Evolutionary conservation across 306 rosid genomes (phyloP).

Genomic region (Myrica gale): DNA sequence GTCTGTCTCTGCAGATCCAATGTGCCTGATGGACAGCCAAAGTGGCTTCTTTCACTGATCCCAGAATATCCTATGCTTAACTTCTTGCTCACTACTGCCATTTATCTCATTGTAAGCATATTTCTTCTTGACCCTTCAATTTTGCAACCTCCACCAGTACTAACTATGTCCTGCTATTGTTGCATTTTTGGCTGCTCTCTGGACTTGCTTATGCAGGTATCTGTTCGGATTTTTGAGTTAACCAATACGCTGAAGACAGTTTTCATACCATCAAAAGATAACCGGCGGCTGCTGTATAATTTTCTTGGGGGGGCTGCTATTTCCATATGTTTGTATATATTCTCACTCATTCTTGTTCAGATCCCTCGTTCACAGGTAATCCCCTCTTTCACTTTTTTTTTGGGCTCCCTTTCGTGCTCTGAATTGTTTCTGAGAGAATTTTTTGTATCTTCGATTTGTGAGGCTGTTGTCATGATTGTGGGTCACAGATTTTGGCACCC

Average conservation of each 20-base stretch:
- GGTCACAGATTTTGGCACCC: neutral
- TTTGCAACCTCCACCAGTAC: conserved; percentile 18
- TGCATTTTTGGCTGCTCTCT: conserved; percentile 29
- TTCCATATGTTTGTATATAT: conserved; percentile 49
- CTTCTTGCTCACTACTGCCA: conserved; percentile 90
- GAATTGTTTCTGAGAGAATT: neutral
- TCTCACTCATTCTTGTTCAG: neutral
- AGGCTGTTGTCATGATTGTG: neutral
- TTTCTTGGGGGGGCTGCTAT: conserved; percentile 62
- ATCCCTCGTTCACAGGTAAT: conserved; percentile 67
- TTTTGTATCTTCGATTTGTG: neutral
- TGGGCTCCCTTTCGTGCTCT: neutral
- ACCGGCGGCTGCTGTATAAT: conserved; percentile 76
- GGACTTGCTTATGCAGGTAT: conserved; percentile 58
- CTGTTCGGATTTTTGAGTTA: conserved; percentile 86
- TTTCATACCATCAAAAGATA: conserved; percentile 83
- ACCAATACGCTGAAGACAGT: conserved; percentile 79
- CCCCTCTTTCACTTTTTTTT: conserved; percentile 1
- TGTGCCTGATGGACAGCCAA: conserved; percentile 92
- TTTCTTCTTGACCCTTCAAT: conserved; percentile 24
- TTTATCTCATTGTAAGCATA: conserved; percentile 68
- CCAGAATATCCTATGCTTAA: conserved; percentile 93
- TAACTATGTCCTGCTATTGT: neutral
- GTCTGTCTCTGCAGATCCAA: conserved; percentile 62
- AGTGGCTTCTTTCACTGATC: conserved; percentile 96